Conservation (phyloP, 495 filamentous ascomycete genomes). For the Daldinia caldariorum region DNA sequence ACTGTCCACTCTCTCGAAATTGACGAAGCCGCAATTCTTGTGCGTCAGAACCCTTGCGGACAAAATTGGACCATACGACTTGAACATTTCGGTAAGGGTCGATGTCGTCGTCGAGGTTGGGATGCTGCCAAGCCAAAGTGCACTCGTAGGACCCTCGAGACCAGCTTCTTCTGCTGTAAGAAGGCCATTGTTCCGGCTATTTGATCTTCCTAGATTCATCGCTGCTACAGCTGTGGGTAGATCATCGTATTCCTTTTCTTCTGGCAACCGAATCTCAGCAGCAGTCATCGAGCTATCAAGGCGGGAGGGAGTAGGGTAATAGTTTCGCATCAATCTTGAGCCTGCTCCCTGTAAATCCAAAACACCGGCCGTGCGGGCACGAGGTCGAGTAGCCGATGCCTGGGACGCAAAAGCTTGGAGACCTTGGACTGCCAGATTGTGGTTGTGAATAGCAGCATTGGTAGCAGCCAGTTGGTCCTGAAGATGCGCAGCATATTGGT, state of each 20-base stretch:
- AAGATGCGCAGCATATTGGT: slow-evolving; percentile 69
- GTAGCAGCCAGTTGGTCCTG: slow-evolving; percentile 75
- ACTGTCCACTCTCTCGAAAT: slow-evolving; percentile 89
- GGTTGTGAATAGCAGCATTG: slow-evolving; percentile 89
- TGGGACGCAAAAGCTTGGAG: slow-evolving; percentile 73
- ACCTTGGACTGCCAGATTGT: slow-evolving; percentile 92
- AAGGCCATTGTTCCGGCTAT: slow-evolving; percentile 66
- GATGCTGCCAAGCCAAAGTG: slow-evolving; percentile 96
- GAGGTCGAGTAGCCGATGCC: slow-evolving; percentile 80
- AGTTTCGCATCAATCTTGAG: slow-evolving; percentile 75
- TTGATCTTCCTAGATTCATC: slow-evolving; percentile 74
- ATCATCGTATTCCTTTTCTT: slow-evolving; percentile 77
- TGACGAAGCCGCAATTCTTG: slow-evolving; percentile 99
- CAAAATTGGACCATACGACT: slow-evolving; percentile 86
- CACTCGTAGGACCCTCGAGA: slow-evolving; percentile 89
- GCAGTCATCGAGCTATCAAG: slow-evolving; percentile 86
- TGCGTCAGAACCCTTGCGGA: slow-evolving; percentile 94
- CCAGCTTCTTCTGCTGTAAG: slow-evolving; percentile 75
- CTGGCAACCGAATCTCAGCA: slow-evolving; percentile 76
- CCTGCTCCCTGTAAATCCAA: slow-evolving; percentile 77
- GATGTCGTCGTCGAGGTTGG: slow-evolving; percentile 96
- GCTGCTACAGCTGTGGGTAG: slow-evolving; percentile 77
- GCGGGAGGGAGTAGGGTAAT: slow-evolving; percentile 82
- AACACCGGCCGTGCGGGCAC: slow-evolving; percentile 85
- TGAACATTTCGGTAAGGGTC: slow-evolving; percentile 92